These are phyloP conservation scores for Caloboletus inedulis DNA, from an alignment of 1,284 basidiomycete genomes.

Conservation along the genomic window DNA sequence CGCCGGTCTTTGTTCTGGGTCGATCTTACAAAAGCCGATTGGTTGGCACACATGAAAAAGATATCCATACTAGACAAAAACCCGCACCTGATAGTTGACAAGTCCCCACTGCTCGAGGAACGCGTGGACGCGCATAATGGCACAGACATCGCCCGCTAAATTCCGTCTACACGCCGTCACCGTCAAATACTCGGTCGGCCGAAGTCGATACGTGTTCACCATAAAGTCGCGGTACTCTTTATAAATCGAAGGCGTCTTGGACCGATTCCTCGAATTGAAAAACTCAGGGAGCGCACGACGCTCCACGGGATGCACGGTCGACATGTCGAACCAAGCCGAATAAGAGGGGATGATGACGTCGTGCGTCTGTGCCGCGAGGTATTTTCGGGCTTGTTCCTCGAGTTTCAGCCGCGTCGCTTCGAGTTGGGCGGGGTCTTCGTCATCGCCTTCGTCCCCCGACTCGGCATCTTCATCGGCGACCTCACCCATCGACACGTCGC, in stretches of 20 bases:
- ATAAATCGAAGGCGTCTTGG: constrained; percentile 96
- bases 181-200: constrained; percentile 95
- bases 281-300: constrained; percentile 94
- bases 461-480: constrained; percentile 66
- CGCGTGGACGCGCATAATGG: constrained; percentile 98
- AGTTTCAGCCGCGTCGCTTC: constrained; percentile 75
- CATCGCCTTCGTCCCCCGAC: constrained; percentile 56
- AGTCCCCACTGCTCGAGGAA: constrained; percentile 99
- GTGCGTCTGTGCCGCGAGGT: constrained; percentile 96
- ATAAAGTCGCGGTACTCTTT: constrained; percentile 99
- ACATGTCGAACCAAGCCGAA: constrained; percentile 97
- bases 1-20: constrained; percentile 93
- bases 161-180: constrained; percentile 97
- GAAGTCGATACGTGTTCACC: constrained; percentile 96
- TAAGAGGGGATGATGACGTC: constrained; percentile 97
- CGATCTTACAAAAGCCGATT: constrained; percentile 60
- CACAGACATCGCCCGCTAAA: constrained; percentile 96
- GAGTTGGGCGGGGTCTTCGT: constrained; percentile 77
- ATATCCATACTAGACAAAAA: constrained; percentile 8
- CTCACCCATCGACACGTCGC: constrained; percentile 73
- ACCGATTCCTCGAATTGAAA: constrained; percentile 94
- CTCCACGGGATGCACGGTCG: constrained; percentile 91
- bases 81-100: constrained; percentile 91
- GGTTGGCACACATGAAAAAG: background rate
- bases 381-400: constrained; percentile 87